A percentile compares a stretch with the other conserved stretches of the same genome.
Conservation (phyloP, 2,329 filamentous ascomycete genomes). For the Sporothrix humicola region DNA sequence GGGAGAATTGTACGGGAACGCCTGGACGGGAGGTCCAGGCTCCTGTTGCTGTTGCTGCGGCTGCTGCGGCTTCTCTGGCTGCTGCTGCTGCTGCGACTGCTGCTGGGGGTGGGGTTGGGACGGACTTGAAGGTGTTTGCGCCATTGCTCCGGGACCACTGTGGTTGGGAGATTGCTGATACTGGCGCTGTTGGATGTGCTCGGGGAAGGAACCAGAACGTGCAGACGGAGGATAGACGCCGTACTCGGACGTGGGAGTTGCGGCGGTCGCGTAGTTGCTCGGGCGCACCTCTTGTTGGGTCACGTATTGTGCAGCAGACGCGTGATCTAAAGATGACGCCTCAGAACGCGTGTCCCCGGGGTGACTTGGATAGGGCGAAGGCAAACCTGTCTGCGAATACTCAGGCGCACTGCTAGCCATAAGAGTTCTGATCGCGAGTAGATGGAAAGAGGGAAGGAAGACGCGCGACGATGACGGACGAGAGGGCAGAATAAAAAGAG, state of each 20-base stretch:
- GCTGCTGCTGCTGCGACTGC: slow-evolving; percentile 3
- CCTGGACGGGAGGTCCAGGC: slow-evolving; percentile 80
- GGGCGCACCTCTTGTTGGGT: slow-evolving; percentile 77
- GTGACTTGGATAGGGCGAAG: slow-evolving; percentile 70
- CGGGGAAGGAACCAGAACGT: slow-evolving; percentile 83
- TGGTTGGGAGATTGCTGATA: slow-evolving; percentile 80
- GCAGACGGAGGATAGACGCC: slow-evolving; percentile 74
- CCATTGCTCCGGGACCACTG: slow-evolving; percentile 82
- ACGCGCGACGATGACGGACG: background rate
- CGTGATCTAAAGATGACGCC: slow-evolving; percentile 84
- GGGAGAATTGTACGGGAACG: slow-evolving; percentile 59
- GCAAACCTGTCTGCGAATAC: slow-evolving; percentile 89
- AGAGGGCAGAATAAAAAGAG: slow-evolving; percentile 19
- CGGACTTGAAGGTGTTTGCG: slow-evolving; percentile 97
- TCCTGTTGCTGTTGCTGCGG: slow-evolving; percentile 58
- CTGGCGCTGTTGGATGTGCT: slow-evolving; percentile 83
- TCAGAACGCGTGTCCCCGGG: slow-evolving; percentile 79
- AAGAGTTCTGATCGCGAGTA: slow-evolving; percentile 43
- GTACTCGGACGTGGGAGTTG: slow-evolving; percentile 90
- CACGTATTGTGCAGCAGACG: slow-evolving; percentile 89
- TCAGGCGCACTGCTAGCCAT: slow-evolving; percentile 71
- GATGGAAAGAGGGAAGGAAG: slow-evolving; percentile 31
- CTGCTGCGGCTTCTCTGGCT: background rate
- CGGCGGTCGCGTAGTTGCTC: slow-evolving; percentile 72
- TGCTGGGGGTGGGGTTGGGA: slow-evolving; percentile 65